Evolutionary conservation across 225 moss, liverwort and hornwort genomes (phyloP).

Genomic region (Neckera pumila): DNA sequence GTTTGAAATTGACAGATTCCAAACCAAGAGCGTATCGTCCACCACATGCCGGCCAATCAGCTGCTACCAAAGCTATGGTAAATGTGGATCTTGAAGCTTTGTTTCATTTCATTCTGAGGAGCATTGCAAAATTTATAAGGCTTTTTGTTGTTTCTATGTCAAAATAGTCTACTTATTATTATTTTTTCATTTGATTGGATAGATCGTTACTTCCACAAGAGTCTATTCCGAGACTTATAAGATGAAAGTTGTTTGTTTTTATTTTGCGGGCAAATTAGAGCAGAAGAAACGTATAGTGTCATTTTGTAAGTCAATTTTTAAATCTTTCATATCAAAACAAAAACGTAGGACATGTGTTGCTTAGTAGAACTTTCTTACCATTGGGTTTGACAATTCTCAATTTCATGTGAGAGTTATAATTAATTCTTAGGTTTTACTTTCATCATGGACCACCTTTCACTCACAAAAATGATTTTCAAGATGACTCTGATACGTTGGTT

Average conservation of each 20-base stretch:
- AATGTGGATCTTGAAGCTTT: not conserved
- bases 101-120: not conserved
- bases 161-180: not conserved
- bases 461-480: no score
- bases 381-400: not conserved
- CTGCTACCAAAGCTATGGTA: slow-evolving; percentile 85
- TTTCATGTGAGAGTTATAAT: not conserved
- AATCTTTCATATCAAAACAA: not conserved
- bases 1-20: slow-evolving; percentile 1
- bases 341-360: not conserved
- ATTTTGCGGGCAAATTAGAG: not conserved
- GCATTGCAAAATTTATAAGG: not conserved
- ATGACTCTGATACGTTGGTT: no score
- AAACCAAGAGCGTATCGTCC: slow-evolving; percentile 90
- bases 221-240: no score
- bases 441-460: not conserved
- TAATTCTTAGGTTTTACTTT: not conserved
- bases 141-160: no score
- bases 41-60: slow-evolving; percentile 83
- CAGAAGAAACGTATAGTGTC: no score
- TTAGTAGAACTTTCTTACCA: no score
- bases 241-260: not conserved
- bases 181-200: not conserved
- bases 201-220: not conserved
- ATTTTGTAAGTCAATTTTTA: not conserved